Conservation (phyloP, 768 basidiomycete genomes). For the Panaeolus cyanescens region DNA sequence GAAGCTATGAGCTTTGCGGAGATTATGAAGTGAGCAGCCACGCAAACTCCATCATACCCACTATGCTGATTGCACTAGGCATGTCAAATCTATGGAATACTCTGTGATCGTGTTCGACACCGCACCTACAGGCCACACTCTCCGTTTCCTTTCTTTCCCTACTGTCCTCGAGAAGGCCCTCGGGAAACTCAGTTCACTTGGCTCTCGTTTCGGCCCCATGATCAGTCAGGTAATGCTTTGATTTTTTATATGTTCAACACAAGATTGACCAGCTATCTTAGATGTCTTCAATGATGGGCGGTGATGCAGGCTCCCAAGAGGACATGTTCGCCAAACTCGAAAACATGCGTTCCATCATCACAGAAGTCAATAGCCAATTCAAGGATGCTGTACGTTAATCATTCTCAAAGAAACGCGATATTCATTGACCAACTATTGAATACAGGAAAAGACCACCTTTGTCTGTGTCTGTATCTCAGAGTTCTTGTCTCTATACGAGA, state of each 20-base stretch:
- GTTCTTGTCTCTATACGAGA: conserved; percentile 97
- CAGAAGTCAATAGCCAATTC: conserved; percentile 98
- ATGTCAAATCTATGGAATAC: conserved; percentile 99
- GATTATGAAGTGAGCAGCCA: conserved; percentile 89
- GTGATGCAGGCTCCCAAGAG: conserved; percentile 85
- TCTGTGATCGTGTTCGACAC: conserved; percentile 99
- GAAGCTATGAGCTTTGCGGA: conserved; percentile 99
- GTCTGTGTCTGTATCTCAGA: conserved; percentile 99
- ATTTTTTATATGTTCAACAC: neutral
- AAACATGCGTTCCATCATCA: conserved; percentile 94
- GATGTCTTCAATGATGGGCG: conserved; percentile 98
- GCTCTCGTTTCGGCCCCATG: conserved; percentile 96
- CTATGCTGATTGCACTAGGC: conserved; percentile 47
- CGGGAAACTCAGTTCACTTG: conserved; percentile 91
- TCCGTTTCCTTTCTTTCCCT: conserved; percentile 99
- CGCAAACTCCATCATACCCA: neutral
- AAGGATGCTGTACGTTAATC: conserved; percentile 83
- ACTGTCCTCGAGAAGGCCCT: conserved; percentile 96
- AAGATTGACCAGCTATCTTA: conserved; percentile 24
- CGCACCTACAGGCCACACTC: conserved; percentile 96
- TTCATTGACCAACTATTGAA: neutral
- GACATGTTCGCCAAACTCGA: conserved; percentile 99
- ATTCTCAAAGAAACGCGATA: neutral
- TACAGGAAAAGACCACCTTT: conserved; percentile 96
- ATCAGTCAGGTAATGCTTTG: conserved; percentile 65